These are phyloP conservation scores for Malus hybrid DNA, from an alignment of 331 rosid species.

Conservation along the genomic window DNA sequence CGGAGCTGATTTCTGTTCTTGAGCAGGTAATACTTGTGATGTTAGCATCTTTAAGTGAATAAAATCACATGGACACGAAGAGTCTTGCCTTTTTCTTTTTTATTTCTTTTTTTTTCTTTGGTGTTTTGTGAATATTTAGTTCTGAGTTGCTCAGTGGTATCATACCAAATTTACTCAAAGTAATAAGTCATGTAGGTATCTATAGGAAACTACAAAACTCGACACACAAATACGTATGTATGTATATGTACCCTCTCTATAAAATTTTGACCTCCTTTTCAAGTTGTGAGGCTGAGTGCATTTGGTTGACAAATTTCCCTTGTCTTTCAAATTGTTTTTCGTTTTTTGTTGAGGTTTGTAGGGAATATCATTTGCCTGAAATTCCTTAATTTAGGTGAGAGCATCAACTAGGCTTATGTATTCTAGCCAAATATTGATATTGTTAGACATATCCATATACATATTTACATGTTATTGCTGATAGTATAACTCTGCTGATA, in stretches of 20 bases:
- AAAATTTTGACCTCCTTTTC: background rate
- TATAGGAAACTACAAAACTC: background rate
- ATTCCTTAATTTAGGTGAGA: constrained; percentile 7
- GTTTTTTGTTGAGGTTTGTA: background rate
- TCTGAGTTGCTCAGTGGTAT: background rate
- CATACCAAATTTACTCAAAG: background rate
- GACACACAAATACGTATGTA: background rate
- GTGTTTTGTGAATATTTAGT: background rate
- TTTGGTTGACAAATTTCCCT: no score
- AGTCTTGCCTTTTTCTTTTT: background rate
- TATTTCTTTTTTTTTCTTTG: background rate
- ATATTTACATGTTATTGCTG: background rate
- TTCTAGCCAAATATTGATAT: background rate
- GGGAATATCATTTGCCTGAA: background rate
- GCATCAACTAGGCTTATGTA: background rate
- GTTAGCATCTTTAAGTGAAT: background rate
- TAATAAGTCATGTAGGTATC: background rate
- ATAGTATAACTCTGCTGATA: background rate
- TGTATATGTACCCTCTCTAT: background rate
- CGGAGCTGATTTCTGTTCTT: constrained; percentile 84
- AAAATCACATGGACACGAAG: background rate
- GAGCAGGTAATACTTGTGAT: constrained; percentile 66
- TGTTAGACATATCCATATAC: background rate
- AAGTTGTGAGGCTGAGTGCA: background rate
- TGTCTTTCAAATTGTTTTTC: background rate